A percentile compares a stretch with the other conserved stretches of the same genome.
Conservation (phyloP, 2,329 filamentous ascomycete species). For the Fusarium tjaetaba region DNA sequence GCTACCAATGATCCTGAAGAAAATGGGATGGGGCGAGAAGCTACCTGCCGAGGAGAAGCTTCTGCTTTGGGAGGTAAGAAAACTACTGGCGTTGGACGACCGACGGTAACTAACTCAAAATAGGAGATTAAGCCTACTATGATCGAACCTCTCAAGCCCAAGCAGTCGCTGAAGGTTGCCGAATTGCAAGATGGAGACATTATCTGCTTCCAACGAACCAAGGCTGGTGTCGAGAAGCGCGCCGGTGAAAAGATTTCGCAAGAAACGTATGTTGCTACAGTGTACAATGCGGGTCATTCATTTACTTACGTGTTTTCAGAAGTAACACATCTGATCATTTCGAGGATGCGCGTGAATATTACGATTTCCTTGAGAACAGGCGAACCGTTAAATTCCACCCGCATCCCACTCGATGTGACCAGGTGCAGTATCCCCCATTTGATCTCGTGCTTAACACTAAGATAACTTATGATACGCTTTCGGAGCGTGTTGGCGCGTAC, state of each 20-base stretch:
- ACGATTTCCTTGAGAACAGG: conserved; percentile 91
- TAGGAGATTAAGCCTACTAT: conserved; percentile 96
- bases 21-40: conserved; percentile 87
- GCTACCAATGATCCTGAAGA: conserved; percentile 77
- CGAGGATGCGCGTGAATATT: conserved; percentile 84
- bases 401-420: conserved; percentile 66
- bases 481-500: conserved; percentile 82
- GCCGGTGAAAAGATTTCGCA: conserved; percentile 44
- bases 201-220: conserved; percentile 85
- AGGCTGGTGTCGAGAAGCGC: conserved; percentile 48
- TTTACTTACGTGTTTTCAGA: conserved; percentile 26
- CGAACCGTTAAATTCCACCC: conserved; percentile 82
- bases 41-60: conserved; percentile 70
- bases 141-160: conserved; percentile 94
- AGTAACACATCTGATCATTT: conserved; percentile 58
- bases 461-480: conserved; percentile 87
- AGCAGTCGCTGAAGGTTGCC: conserved; percentile 86
- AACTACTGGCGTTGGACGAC: not conserved
- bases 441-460: conserved; percentile 84
- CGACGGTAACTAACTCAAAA: conserved; percentile 7
- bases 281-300: not conserved
- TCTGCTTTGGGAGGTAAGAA: conserved; percentile 78
- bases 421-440: conserved; percentile 72
- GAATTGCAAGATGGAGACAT: conserved; percentile 98
- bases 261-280: conserved; percentile 45